Percentiles rank a stretch among this genome's conserved stretches.
Conservation (phyloP, 2,329 filamentous ascomycete species). For the Ophiostoma montium region DNA sequence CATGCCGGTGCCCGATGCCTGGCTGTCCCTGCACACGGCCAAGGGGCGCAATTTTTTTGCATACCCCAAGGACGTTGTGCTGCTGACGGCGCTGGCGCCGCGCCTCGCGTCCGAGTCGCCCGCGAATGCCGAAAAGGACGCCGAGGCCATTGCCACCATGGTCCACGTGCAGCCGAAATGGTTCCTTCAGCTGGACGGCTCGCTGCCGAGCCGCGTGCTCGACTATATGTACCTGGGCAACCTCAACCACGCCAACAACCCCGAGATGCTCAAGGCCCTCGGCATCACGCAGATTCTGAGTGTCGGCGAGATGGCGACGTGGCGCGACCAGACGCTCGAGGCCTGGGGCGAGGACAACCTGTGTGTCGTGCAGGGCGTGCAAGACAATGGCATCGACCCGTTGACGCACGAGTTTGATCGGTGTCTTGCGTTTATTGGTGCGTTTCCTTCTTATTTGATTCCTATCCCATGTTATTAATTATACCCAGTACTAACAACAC, state of each 20-base stretch:
- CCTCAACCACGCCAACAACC: constrained; percentile 85
- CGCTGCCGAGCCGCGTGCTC: constrained; percentile 73
- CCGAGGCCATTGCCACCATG: constrained; percentile 37
- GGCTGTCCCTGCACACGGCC: constrained; percentile 69
- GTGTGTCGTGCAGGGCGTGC: constrained; percentile 69
- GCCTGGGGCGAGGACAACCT: constrained; percentile 67
- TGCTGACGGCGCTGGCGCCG: constrained; percentile 63
- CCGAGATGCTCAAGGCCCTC: constrained; percentile 61
- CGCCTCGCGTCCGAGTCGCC: constrained; percentile 64
- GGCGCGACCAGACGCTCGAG: constrained; percentile 57
- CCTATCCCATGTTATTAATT: too few species aligned
- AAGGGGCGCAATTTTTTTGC: constrained; percentile 90
- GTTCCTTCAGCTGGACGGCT: constrained; percentile 76
- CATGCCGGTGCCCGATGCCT: constrained; percentile 66
- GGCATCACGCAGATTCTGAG: constrained; percentile 82
- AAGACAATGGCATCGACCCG: constrained; percentile 94
- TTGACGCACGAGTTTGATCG: constrained; percentile 72
- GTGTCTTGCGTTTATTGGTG: constrained; percentile 87
- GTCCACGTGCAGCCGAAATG: constrained; percentile 55
- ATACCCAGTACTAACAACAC: constrained; percentile 1
- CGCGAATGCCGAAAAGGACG: constrained; percentile 29
- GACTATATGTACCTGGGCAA: constrained; percentile 97
- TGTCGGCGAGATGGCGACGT: constrained; percentile 77
- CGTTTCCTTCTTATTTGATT: constrained; percentile 22
- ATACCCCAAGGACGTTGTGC: constrained; percentile 75